Evolutionary conservation across 176 grass and related monocot species (phyloP).

Genomic region (Bromus sterilis): DNA sequence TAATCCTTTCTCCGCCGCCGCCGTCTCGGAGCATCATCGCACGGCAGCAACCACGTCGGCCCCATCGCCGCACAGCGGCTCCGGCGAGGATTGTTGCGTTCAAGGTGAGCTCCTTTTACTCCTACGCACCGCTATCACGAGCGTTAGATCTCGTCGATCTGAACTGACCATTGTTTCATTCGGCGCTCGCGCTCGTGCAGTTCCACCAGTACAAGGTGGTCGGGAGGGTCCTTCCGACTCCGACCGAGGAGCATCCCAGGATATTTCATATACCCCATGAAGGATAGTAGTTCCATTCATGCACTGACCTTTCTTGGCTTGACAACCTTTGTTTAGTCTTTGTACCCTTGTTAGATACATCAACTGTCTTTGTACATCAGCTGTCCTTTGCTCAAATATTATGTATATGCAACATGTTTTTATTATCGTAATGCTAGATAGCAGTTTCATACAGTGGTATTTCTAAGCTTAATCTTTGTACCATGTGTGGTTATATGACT

Average conservation of each 20-base stretch:
- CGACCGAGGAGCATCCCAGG: conserved; percentile 60
- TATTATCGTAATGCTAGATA: not conserved
- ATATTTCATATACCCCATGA: conserved; percentile 88
- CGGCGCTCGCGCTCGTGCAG: conserved; percentile 21
- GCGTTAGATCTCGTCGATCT: not conserved
- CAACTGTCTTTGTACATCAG: too few species aligned
- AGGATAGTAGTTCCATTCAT: too few species aligned
- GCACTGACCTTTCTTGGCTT: too few species aligned
- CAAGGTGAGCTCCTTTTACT: conserved; percentile 25
- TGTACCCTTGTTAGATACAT: too few species aligned
- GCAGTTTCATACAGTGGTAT: not conserved
- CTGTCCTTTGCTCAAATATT: too few species aligned
- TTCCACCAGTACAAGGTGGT: conserved; percentile 85
- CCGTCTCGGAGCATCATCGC: not conserved
- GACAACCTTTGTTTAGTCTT: too few species aligned
- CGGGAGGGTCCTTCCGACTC: conserved; percentile 49
- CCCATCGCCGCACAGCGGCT: not conserved
- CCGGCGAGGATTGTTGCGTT: conserved; percentile 47
- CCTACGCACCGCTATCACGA: not conserved
- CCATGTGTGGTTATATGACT: not conserved
- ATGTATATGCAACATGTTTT: not conserved
- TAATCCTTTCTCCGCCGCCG: not conserved
- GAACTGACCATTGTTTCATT: not conserved
- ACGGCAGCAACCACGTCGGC: not conserved
- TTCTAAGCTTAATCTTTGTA: conserved; percentile 1